Evolutionary conservation across 768 basidiomycete species (phyloP).

Genomic region (Holtermannia corniformis): DNA sequence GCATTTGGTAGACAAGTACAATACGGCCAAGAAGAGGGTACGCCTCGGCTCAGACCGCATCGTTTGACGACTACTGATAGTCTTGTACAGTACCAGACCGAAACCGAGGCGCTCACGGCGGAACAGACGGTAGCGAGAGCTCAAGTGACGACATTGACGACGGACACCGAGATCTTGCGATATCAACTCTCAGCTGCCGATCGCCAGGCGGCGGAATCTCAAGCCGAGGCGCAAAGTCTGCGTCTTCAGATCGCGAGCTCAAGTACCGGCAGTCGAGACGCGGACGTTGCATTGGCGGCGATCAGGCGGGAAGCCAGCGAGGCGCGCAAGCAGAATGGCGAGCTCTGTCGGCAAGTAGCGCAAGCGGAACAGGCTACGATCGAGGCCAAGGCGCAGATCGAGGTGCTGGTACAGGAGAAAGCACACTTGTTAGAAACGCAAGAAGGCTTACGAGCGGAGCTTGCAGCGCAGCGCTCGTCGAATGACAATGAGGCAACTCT

Average conservation of each 20-base stretch:
- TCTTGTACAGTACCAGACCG: constrained; percentile 3
- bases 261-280: neutral
- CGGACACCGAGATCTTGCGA: neutral
- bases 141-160: too few species aligned
- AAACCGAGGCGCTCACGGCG: neutral
- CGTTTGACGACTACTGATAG: neutral
- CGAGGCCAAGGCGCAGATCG: neutral
- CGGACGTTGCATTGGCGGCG: neutral
- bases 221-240: too few species aligned
- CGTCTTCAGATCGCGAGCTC: too few species aligned
- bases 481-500: too few species aligned
- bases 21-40: constrained; percentile 13
- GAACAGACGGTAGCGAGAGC: neutral
- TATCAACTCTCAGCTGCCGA: neutral
- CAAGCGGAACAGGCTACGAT: neutral
- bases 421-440: too few species aligned
- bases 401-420: too few species aligned
- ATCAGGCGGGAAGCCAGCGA: neutral
- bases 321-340: neutral
- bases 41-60: neutral
- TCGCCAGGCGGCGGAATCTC: too few species aligned
- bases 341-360: neutral
- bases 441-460: too few species aligned
- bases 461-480: too few species aligned
- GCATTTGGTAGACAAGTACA: constrained; percentile 11